Conservation (phyloP, 139 green algal genomes). For the Asterochloris sp. region DNA sequence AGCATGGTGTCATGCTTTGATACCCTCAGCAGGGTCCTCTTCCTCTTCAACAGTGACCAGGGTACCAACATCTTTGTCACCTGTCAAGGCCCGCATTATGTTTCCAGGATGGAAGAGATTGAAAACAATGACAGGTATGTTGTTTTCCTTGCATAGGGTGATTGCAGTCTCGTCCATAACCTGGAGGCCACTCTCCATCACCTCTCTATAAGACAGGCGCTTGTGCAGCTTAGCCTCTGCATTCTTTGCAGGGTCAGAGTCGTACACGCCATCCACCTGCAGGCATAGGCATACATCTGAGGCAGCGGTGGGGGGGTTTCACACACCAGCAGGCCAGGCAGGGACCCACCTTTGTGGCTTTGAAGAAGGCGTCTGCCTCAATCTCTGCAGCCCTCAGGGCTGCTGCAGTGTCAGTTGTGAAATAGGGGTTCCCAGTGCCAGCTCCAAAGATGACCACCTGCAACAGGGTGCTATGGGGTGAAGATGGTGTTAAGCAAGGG, state of each 20-base stretch:
- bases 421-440: constrained; percentile 97
- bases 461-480: no score
- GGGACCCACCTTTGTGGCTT: constrained; percentile 80
- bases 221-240: constrained; percentile 55
- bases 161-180: constrained; percentile 98
- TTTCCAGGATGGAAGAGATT: constrained; percentile 78
- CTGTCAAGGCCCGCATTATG: constrained; percentile 46
- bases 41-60: constrained; percentile 8
- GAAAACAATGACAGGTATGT: constrained; percentile 89
- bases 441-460: constrained; percentile 8
- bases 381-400: constrained; percentile 95
- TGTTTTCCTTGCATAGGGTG: constrained; percentile 97
- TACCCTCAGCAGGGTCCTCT: background rate
- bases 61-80: constrained; percentile 31
- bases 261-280: constrained; percentile 95
- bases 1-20: no score
- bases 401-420: constrained; percentile 97
- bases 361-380: constrained; percentile 85
- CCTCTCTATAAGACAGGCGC: constrained; percentile 61
- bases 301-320: background rate
- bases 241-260: constrained; percentile 82
- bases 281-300: background rate
- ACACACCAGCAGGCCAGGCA: background rate
- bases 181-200: constrained; percentile 47
- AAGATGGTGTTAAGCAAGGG: background rate